Conservation (phyloP, 2,329 filamentous ascomycete genomes). For the Ophiostoma sp. region DNA sequence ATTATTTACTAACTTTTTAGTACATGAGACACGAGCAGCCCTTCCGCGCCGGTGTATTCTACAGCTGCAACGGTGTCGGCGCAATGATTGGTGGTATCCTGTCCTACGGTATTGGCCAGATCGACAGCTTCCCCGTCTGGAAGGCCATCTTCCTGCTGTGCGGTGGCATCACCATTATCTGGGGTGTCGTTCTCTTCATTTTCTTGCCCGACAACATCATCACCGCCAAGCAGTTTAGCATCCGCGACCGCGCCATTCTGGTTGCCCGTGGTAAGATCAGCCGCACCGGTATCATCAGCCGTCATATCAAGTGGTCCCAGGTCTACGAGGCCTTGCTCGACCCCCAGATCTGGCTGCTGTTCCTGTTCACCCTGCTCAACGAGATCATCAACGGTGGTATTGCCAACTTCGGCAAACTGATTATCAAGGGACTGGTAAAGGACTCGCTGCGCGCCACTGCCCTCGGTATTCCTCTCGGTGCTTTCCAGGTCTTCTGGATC, state of each 20-base stretch:
- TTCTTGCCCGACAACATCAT: conserved; percentile 20
- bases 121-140: conserved; percentile 28
- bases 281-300: conserved; percentile 20
- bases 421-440: conserved; percentile 43
- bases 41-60: conserved; percentile 13
- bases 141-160: conserved; percentile 25
- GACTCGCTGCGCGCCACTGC: conserved; percentile 38
- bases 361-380: conserved; percentile 18
- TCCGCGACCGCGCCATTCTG: conserved; percentile 15
- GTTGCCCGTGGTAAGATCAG: conserved; percentile 16
- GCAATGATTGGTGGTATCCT: conserved; percentile 14
- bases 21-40: conserved; percentile 16
- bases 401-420: conserved; percentile 40
- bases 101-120: conserved; percentile 14
- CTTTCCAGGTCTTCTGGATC: conserved; percentile 19
- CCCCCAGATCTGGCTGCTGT: conserved; percentile 20
- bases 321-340: conserved; percentile 18
- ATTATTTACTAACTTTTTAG: background rate
- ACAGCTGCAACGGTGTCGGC: conserved; percentile 15
- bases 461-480: conserved; percentile 17
- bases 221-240: conserved; percentile 6
- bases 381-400: conserved; percentile 21
- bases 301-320: conserved; percentile 16
- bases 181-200: conserved; percentile 16
- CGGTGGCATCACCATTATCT: conserved; percentile 17